phyloP scores from a whole-genome alignment of 2,329 filamentous ascomycete genomes.

The Neonectria hederae region DNA sequence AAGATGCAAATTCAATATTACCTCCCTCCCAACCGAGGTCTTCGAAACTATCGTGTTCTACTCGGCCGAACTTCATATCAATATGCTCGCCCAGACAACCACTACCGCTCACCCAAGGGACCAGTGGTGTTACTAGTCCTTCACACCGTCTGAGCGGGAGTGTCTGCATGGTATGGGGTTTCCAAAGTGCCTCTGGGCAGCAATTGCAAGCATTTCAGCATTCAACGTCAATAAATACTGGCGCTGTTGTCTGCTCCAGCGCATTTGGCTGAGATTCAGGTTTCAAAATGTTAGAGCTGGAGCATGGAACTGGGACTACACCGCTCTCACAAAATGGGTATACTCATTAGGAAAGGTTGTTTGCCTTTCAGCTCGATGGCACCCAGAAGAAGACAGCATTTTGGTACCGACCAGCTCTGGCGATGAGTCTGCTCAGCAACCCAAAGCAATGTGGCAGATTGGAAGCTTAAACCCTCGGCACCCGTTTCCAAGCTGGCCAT shows the following conservation, averaged over 20 bases:
- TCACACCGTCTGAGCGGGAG: background rate
- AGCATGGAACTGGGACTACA: background rate
- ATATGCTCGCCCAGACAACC: background rate
- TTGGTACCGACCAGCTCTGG: background rate
- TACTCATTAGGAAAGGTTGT: background rate
- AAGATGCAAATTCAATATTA: background rate
- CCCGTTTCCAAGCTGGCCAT: background rate
- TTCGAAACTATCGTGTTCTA: background rate
- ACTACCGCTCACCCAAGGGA: background rate
- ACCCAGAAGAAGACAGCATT: background rate
- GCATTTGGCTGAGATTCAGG: background rate
- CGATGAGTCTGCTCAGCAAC: background rate
- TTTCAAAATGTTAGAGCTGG: no score
- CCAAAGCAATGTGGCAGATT: background rate
- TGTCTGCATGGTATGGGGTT: background rate
- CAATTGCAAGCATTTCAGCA: background rate
- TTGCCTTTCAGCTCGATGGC: background rate
- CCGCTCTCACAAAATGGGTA: background rate
- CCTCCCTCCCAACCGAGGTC: background rate
- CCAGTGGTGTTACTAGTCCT: background rate
- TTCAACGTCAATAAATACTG: background rate
- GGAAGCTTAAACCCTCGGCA: background rate
- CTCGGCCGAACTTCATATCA: background rate
- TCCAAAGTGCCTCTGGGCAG: background rate
- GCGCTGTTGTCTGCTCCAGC: background rate